Conservation (phyloP, 78 protist genomes). For the Dictyostelium intermedium region DNA sequence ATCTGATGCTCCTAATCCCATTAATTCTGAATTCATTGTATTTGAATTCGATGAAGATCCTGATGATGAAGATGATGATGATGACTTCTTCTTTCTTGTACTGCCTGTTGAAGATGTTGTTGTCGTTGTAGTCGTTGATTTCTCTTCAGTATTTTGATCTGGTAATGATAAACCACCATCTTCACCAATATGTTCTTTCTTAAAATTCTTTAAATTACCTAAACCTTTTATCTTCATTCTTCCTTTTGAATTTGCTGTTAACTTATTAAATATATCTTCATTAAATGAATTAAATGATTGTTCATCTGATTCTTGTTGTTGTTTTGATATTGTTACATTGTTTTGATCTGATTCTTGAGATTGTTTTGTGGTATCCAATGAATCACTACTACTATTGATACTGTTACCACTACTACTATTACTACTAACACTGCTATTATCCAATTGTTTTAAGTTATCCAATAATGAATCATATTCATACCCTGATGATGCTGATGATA, state of each 20-base stretch:
- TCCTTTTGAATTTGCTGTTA: slow-evolving; percentile 52
- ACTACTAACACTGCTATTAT: not conserved
- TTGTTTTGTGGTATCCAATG: not conserved
- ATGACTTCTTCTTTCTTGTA: not conserved
- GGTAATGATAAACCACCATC: not conserved
- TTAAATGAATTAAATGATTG: not conserved
- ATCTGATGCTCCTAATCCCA: slow-evolving; percentile 38
- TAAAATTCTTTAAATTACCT: not conserved
- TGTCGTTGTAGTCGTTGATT: not conserved
- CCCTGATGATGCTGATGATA: not conserved
- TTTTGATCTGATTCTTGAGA: not conserved
- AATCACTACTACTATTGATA: not conserved
- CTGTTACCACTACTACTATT: slow-evolving; percentile 2
- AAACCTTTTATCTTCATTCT: slow-evolving; percentile 48
- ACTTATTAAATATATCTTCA: slow-evolving; percentile 52
- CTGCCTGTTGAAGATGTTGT: not conserved
- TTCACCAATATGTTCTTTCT: not conserved
- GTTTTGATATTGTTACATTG: not conserved
- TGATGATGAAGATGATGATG: not conserved
- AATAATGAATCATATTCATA: slow-evolving; percentile 10
- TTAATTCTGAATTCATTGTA: not conserved
- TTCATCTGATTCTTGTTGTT: not conserved
- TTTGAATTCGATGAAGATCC: not conserved
- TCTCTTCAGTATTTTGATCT: slow-evolving; percentile 1
- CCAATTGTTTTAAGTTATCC: slow-evolving; percentile 17